These are phyloP conservation scores for Thinopyrum elongatum DNA, from an alignment of 176 grass and related monocot species.

Conservation along the genomic window DNA sequence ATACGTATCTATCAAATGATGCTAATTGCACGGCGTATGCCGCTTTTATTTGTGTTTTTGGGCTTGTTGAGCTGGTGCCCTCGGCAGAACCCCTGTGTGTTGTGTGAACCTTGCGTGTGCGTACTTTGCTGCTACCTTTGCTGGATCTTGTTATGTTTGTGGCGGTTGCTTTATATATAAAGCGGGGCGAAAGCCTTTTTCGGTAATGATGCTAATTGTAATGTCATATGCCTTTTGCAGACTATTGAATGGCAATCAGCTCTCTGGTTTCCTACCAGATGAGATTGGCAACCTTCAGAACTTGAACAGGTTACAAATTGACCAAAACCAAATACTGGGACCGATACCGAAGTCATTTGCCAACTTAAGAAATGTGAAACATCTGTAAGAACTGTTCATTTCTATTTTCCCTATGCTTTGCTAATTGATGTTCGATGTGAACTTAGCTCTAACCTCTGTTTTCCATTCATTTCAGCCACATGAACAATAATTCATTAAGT, in stretches of 20 bases:
- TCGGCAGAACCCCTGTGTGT: too few species aligned
- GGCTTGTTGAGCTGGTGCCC: too few species aligned
- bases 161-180: too few species aligned
- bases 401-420: slow-evolving; percentile 10
- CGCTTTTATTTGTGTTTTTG: too few species aligned
- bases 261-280: slow-evolving; percentile 79
- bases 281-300: slow-evolving; percentile 79
- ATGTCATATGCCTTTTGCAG: slow-evolving; percentile 46
- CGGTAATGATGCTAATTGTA: neutral
- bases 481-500: slow-evolving; percentile 99
- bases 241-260: slow-evolving; percentile 78
- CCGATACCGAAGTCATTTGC: slow-evolving; percentile 86
- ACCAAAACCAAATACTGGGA: slow-evolving; percentile 73
- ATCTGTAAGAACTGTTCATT: slow-evolving; percentile 66
- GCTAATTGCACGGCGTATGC: neutral
- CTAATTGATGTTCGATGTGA: slow-evolving; percentile 10
- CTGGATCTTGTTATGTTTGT: too few species aligned
- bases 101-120: too few species aligned
- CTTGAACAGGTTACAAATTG: slow-evolving; percentile 84
- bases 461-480: slow-evolving; percentile 63
- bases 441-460: slow-evolving; percentile 30
- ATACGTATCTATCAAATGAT: neutral
- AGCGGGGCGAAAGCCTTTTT: too few species aligned
- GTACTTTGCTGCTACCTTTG: too few species aligned
- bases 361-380: slow-evolving; percentile 71